Evolutionary conservation across 1,139 yeast species (phyloP).

Genomic region (Sugiyamaella xylanicola): DNA sequence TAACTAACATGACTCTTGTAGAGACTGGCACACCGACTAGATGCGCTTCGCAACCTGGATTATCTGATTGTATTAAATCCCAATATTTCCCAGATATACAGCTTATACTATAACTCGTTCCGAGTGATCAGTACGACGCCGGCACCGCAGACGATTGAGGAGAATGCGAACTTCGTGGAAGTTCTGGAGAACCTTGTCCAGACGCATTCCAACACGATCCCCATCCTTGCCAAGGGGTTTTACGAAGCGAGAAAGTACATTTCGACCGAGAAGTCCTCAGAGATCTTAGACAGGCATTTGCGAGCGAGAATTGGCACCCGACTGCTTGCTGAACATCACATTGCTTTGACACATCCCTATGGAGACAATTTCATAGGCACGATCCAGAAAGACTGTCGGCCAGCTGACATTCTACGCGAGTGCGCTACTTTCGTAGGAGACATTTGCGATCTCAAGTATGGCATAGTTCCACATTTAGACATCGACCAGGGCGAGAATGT

Average conservation of each 20-base stretch:
- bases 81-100: constrained; percentile 79
- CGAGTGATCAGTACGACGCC: constrained; percentile 54
- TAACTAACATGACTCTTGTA: constrained; percentile 5
- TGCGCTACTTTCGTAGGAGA: constrained; percentile 79
- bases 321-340: constrained; percentile 80
- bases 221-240: constrained; percentile 79
- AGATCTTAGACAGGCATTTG: constrained; percentile 74
- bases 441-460: constrained; percentile 78
- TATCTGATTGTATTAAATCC: constrained; percentile 86
- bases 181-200: constrained; percentile 64
- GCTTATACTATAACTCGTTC: constrained; percentile 70
- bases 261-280: constrained; percentile 54
- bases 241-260: constrained; percentile 66
- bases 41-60: constrained; percentile 71
- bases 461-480: constrained; percentile 62
- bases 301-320: constrained; percentile 85
- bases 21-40: constrained; percentile 58
- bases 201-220: constrained; percentile 80
- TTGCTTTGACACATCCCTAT: constrained; percentile 55
- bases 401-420: constrained; percentile 60
- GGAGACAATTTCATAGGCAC: constrained; percentile 65
- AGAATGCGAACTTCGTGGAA: constrained; percentile 54
- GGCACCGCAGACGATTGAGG: constrained; percentile 53
- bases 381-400: constrained; percentile 62
- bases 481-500: constrained; percentile 57